These are phyloP conservation scores for Mycotypha africana DNA, from an alignment of 371 early-diverging fungal species.

Conservation along the genomic window DNA sequence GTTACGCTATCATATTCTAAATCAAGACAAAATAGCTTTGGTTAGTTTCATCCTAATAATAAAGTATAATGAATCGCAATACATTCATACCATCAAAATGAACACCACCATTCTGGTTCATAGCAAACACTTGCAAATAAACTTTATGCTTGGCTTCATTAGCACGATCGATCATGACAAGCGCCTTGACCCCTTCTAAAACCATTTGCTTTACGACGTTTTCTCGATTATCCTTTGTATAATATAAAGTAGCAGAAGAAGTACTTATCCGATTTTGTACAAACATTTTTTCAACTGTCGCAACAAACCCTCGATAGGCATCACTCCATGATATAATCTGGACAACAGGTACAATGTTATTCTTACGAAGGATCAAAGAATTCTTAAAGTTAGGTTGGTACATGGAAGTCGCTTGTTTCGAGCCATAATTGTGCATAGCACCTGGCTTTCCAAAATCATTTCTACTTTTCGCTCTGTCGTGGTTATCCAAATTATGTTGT, in stretches of 20 bases:
- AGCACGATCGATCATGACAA: slow-evolving; percentile 13
- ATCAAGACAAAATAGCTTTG: neutral
- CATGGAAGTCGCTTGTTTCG: too few relatives aligned
- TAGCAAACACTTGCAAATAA: slow-evolving; percentile 20
- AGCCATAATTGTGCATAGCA: too few relatives aligned
- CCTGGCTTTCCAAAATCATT: neutral
- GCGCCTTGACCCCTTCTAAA: slow-evolving; percentile 23
- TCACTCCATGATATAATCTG: slow-evolving; percentile 20
- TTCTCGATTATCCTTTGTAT: slow-evolving; percentile 5
- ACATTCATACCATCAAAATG: slow-evolving; percentile 20
- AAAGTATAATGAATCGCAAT: neutral
- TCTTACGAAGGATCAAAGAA: slow-evolving; percentile 1
- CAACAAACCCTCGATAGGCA: slow-evolving; percentile 1
- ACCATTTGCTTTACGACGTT: slow-evolving; percentile 18
- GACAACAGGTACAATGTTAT: slow-evolving; percentile 11
- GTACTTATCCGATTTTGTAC: slow-evolving; percentile 8
- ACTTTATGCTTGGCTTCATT: slow-evolving; percentile 8
- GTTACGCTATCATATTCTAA: slow-evolving; percentile 25
- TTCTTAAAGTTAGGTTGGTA: neutral
- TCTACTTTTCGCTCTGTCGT: neutral
- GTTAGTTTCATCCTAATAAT: neutral
- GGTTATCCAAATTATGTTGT: neutral
- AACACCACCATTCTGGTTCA: slow-evolving; percentile 12
- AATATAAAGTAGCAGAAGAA: slow-evolving; percentile 6
- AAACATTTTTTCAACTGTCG: slow-evolving; percentile 12